These are phyloP conservation scores for Neolentinus lepideus DNA, from an alignment of 1,284 basidiomycete species.

Conservation along the genomic window DNA sequence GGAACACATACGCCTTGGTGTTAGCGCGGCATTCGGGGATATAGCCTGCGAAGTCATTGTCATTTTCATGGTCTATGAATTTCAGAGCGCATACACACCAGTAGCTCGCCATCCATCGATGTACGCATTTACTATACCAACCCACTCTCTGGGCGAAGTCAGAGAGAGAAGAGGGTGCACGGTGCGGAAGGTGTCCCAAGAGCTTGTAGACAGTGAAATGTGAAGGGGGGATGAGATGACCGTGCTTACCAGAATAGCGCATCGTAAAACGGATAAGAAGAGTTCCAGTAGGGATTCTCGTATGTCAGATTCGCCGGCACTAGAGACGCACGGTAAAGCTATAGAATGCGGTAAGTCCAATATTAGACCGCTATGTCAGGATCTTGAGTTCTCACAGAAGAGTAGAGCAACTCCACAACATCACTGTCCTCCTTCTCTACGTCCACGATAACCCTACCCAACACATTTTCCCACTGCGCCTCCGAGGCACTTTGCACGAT, in stretches of 20 bases:
- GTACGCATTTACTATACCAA: constrained; percentile 38
- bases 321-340: constrained; percentile 43
- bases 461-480: constrained; percentile 56
- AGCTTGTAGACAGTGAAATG: constrained; percentile 21
- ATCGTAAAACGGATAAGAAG: constrained; percentile 35
- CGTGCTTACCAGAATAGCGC: constrained; percentile 34
- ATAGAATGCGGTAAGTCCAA: neutral
- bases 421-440: constrained; percentile 48
- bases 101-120: constrained; percentile 43
- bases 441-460: constrained; percentile 59
- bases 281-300: constrained; percentile 23
- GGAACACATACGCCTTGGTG: constrained; percentile 34
- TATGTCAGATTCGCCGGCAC: constrained; percentile 44
- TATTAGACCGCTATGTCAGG: neutral
- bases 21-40: constrained; percentile 42
- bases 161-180: constrained; percentile 38
- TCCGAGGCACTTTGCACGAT: constrained; percentile 43
- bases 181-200: constrained; percentile 46
- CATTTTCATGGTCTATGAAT: neutral
- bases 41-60: constrained; percentile 22
- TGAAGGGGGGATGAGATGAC: too few relatives aligned
- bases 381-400: constrained; percentile 31
- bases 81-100: constrained; percentile 18
- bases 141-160: constrained; percentile 31
- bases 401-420: constrained; percentile 64